Base-by-base conservation (phyloP, 176 grass and related monocot genomes). In the Secale cereale region DNA sequence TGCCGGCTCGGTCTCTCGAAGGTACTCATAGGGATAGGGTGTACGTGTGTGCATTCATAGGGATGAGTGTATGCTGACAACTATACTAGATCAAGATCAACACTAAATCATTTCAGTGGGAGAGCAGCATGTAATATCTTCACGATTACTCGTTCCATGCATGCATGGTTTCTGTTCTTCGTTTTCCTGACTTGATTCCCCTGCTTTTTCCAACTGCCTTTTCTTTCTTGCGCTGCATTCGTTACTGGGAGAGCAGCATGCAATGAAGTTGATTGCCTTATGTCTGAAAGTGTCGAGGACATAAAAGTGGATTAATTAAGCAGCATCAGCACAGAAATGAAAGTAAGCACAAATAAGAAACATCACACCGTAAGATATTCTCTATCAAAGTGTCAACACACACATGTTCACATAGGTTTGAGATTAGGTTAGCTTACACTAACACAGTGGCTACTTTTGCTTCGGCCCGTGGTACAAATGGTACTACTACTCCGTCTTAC, bases 151-250 rank as follows among this genome's bases (percentile, higher is more conserved):
- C 29, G 41, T 43, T 12, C 40, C 3, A 43, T 43, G 40, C 40
- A 43, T 14, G 45, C 79, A 90, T 29, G 22, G 57, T 78, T 59
- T 26, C 19, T 15, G 10, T 45, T 78, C 79, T 66, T 74, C 32
- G 26, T 71, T 78, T 78, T 83, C 88, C 65, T 74, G 74, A 67
- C 66, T 79, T 67, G 88, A 79, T 43, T 72, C 79, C 41, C 76
- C 57, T 74, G 66, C 28, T 65, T 74, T 66, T 25, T 70, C 79
- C 3, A 2, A 17, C 33, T 79, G 31, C 57, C 11, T 36, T 78
- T 77, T 86, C 88, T 65, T 79, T 86, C 57, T 74, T 83, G 73
- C 10, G 27, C 83, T 86, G 83, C 64, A 68, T 59, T 59, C 10
- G 41, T 71, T 74, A 83, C 45, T 35, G 65, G 19, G 73, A 66